These are phyloP conservation scores for Gaeumannomyces tritici DNA, from an alignment of 2,329 filamentous ascomycete genomes.

Conservation along the genomic window DNA sequence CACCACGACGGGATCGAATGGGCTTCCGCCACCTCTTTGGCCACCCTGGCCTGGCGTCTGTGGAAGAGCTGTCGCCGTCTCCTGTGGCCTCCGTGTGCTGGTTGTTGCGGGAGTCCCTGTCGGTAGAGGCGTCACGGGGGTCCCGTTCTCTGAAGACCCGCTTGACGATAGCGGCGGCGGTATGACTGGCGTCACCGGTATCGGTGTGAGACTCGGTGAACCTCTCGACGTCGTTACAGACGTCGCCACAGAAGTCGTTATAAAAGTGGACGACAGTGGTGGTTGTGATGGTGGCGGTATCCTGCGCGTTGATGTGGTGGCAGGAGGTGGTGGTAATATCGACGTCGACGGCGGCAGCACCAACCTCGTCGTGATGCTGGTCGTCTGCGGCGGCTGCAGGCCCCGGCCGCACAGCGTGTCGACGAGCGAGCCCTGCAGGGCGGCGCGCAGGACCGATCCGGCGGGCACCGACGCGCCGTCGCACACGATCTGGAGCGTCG, in stretches of 20 bases:
- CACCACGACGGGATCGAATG: constrained; percentile 6
- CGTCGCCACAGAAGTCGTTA: too few species aligned
- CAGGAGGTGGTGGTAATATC: not conserved
- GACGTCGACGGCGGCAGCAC: not conserved
- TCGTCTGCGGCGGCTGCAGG: not conserved
- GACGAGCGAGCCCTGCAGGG: constrained; percentile 25
- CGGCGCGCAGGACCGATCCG: constrained; percentile 25
- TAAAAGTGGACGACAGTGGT: not conserved
- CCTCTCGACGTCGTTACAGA: not conserved
- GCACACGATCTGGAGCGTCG: constrained; percentile 62
- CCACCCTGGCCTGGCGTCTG: not conserved
- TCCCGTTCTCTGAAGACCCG: constrained; percentile 1
- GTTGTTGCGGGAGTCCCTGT: not conserved
- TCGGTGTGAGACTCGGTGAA: not conserved
- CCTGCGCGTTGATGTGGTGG: not conserved
- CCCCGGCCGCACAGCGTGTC: constrained; percentile 21
- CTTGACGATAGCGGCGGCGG: not conserved
- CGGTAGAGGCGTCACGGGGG: not conserved
- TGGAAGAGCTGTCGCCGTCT: not conserved
- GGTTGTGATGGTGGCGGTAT: not conserved
- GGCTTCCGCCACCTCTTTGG: constrained; percentile 9
- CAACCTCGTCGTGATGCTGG: constrained; percentile 3
- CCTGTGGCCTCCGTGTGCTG: not conserved
- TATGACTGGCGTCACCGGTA: not conserved
- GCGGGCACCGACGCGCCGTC: constrained; percentile 54